A percentile compares a stretch with the other conserved stretches of the same genome.
Conservation (phyloP, 257 asterid species). For the Apocynum venetum region DNA sequence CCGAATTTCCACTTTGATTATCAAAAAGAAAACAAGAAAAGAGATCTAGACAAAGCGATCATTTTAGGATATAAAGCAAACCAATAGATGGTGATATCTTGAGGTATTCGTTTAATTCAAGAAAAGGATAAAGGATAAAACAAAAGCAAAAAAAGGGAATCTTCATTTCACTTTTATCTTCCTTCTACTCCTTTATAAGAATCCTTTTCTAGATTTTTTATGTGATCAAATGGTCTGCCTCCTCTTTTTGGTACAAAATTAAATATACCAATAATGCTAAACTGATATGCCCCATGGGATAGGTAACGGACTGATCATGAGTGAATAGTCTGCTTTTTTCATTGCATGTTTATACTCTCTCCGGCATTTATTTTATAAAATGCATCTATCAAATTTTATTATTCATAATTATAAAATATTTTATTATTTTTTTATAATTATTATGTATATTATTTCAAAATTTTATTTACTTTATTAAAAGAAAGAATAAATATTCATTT, state of each 20-base stretch:
- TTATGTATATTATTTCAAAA: too few species aligned
- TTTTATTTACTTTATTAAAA: too few species aligned
- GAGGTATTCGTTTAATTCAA: slow-evolving; percentile 16
- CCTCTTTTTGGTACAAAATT: slow-evolving; percentile 3
- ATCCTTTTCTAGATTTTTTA: neutral
- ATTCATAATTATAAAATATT: too few species aligned
- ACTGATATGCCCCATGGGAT: neutral
- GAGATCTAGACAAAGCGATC: slow-evolving; percentile 3
- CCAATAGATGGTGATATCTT: neutral
- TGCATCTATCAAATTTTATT: too few species aligned
- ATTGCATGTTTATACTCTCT: too few species aligned
- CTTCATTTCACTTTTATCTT: slow-evolving; percentile 2
- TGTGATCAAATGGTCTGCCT: slow-evolving; percentile 1
- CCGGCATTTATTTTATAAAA: too few species aligned
- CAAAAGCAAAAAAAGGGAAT: slow-evolving; percentile 10
- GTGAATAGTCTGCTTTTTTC: too few species aligned
- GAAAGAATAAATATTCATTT: too few species aligned
- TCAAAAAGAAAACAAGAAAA: neutral
- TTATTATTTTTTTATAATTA: too few species aligned
- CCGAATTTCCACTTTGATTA: neutral
- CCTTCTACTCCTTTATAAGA: neutral
- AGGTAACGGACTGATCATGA: too few species aligned
- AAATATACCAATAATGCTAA: neutral
- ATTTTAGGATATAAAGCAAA: slow-evolving; percentile 11
- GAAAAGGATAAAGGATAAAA: slow-evolving; percentile 11